Percentiles rank a stretch among this genome's conserved stretches.
Evolutionary conservation across 192 early-diverging fungal species (phyloP).

Genomic region (Coemansia sp.): DNA sequence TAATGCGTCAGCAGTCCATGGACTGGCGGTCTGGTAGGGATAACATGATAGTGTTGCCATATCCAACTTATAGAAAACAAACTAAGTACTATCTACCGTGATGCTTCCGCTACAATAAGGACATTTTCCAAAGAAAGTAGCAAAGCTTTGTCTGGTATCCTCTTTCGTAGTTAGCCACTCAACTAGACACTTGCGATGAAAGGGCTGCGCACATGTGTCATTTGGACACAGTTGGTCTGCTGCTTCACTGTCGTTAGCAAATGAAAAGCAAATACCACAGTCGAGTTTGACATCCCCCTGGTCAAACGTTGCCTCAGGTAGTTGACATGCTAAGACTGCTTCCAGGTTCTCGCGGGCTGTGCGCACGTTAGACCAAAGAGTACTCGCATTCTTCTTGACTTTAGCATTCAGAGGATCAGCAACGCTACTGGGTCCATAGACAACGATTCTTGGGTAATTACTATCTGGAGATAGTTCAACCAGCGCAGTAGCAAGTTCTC

Average conservation of each 20-base stretch:
- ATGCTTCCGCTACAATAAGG: constrained; percentile 37
- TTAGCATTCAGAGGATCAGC: constrained; percentile 20
- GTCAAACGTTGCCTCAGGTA: constrained; percentile 19
- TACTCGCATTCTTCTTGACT: constrained; percentile 5
- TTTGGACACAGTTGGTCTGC: constrained; percentile 45
- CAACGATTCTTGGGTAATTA: constrained; percentile 18
- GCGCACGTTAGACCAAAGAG: constrained; percentile 10
- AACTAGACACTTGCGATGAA: constrained; percentile 40
- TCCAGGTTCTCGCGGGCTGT: constrained; percentile 30
- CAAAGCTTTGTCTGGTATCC: constrained; percentile 48
- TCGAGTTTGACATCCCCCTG: constrained; percentile 33
- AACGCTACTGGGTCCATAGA: constrained; percentile 39
- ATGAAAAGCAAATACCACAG: constrained; percentile 51
- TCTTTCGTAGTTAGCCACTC: constrained; percentile 51
- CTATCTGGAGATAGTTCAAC: constrained; percentile 28
- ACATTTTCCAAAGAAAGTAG: constrained; percentile 47
- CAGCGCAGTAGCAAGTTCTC: constrained; percentile 20
- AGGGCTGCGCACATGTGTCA: constrained; percentile 42
- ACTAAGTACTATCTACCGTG: background rate
- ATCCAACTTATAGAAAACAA: too few species aligned
- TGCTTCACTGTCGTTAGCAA: constrained; percentile 9
- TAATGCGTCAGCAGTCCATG: too few species aligned
- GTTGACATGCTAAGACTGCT: constrained; percentile 4
- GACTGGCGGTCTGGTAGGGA: too few species aligned
- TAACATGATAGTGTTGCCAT: too few species aligned